Base-by-base conservation (phyloP, 768 basidiomycete genomes). In the Panellus pusillus region DNA sequence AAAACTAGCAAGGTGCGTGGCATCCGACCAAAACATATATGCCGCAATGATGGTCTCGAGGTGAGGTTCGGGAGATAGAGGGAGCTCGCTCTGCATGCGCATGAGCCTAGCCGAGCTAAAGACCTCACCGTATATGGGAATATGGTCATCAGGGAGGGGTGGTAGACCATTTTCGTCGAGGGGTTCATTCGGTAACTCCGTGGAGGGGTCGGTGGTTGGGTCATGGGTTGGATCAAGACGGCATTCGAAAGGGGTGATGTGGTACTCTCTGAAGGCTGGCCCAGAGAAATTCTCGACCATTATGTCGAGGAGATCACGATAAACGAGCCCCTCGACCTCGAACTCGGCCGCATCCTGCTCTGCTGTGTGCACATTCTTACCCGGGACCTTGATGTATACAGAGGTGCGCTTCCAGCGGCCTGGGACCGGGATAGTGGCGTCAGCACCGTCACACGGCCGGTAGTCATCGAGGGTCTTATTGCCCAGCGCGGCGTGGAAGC, bases 1-100 rank as follows among this genome's bases (percentile, higher is more conserved):
- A 41, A 63, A 67, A 11, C 55, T 60, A 0, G 65, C 41, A 1
- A 66, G 61, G 27, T 65, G 62, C 0, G 64, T 68, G 0, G 58
- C 15, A 28, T 68, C 64, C 0, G 66, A 66, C 49, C 66, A 67
- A 8, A 65, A 19, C 65, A 66, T 66, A 1, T 67, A 35, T 2
- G 53, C 47, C 1, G 60, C 57, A 8, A 66, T 48, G 7, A 58
- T 55, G 6, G 48, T 37, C 18, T 65, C 63, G 0, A 61, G 46
- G 32, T 32, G 2, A 2, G 48, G 37, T 24, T 38, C 2, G 8
- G 50, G 5, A 42, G 58, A 41, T 0, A 35, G 50, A 6, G 55
- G 57, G 9, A 1, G 37, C 47, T 24, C 50, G 44, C 24, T 24
- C 13, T 66, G 57, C 6, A 44, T 57, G 3, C 52, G 9, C 1